phyloP scores from a whole-genome alignment of 176 grass and related monocot genomes.

The Aechmea fasciata region DNA sequence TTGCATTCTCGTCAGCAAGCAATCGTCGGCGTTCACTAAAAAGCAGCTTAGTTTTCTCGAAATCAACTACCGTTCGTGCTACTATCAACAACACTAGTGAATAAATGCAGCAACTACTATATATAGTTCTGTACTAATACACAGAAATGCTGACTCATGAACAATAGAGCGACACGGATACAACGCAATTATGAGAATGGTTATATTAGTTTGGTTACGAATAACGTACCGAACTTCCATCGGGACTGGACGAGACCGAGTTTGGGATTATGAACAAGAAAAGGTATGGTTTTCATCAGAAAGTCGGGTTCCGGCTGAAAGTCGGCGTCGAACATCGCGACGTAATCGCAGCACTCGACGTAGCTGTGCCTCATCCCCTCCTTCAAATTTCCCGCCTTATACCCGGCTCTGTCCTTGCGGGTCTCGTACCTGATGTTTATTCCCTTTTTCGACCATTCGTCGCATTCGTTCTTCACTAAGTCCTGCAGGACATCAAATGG shows the following conservation, averaged over 20 bases:
- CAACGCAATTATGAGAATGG: neutral
- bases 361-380: conserved; percentile 63
- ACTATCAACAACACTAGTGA: neutral
- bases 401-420: conserved; percentile 43
- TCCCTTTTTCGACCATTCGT: conserved; percentile 36
- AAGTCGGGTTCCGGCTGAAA: conserved; percentile 75
- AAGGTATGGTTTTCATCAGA: conserved; percentile 50
- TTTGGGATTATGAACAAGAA: conserved; percentile 45
- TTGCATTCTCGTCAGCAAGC: conserved; percentile 80
- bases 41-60: conserved; percentile 21
- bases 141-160: too few relatives aligned
- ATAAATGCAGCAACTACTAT: too few relatives aligned
- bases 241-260: conserved; percentile 74
- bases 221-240: conserved; percentile 60
- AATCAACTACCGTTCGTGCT: too few relatives aligned
- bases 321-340: conserved; percentile 78
- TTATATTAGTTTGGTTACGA: neutral
- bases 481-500: conserved; percentile 39
- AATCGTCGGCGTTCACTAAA: conserved; percentile 78
- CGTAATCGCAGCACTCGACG: conserved; percentile 43
- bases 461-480: conserved; percentile 57
- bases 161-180: neutral
- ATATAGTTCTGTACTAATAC: too few relatives aligned
- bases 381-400: conserved; percentile 70
- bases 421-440: conserved; percentile 57